phyloP scores from a whole-genome alignment of 192 early-diverging fungal species.

The Dissophora ornata region DNA sequence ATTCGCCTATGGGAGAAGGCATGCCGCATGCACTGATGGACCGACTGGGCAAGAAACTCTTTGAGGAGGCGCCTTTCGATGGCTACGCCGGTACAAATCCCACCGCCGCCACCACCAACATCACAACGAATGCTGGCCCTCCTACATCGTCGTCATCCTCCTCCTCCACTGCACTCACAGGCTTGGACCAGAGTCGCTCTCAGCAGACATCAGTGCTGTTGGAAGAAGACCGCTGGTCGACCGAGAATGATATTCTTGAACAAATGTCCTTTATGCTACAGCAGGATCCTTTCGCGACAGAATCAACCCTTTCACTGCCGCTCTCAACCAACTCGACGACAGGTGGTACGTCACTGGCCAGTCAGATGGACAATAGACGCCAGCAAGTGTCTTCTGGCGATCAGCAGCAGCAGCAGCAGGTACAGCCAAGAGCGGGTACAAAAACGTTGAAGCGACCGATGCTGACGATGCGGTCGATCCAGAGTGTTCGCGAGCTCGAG shows the following conservation, averaged over 20 bases:
- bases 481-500: slow-evolving; percentile 77
- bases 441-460: slow-evolving; percentile 73
- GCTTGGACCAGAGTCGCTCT: slow-evolving; percentile 19
- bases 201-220: slow-evolving; percentile 23
- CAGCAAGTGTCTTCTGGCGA: not conserved
- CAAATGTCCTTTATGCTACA: slow-evolving; percentile 40
- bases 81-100: slow-evolving; percentile 22
- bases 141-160: no score
- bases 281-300: slow-evolving; percentile 1
- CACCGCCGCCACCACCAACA: not conserved
- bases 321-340: slow-evolving; percentile 23
- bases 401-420: slow-evolving; percentile 4
- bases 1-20: slow-evolving; percentile 56
- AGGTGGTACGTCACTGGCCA: slow-evolving; percentile 34
- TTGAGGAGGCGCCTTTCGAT: slow-evolving; percentile 51
- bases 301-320: slow-evolving; percentile 19
- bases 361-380: not conserved
- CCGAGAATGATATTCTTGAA: slow-evolving; percentile 32
- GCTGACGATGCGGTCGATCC: slow-evolving; percentile 75
- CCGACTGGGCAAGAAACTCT: slow-evolving; percentile 68
- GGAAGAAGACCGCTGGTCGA: slow-evolving; percentile 22
- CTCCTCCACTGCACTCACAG: no score
- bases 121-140: no score
- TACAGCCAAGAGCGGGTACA: not conserved
- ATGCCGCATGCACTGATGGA: slow-evolving; percentile 74